These are phyloP conservation scores for Parathielavia appendiculata DNA, from an alignment of 495 filamentous ascomycete species.

Conservation along the genomic window DNA sequence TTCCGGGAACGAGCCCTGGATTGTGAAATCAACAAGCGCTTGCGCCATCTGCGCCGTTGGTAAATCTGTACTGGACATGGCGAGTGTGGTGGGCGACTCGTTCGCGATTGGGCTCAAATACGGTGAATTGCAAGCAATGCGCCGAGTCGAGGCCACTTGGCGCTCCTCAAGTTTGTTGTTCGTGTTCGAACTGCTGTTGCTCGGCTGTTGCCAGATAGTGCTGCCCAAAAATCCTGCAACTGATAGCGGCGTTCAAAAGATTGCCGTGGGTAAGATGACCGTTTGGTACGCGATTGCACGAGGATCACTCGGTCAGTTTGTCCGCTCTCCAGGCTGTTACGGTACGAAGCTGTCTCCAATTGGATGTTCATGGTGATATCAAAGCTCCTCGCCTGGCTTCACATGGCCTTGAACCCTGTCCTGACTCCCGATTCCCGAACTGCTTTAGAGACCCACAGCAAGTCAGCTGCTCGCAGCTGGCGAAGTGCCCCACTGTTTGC, in stretches of 20 bases:
- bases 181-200: no score
- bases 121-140: no score
- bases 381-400: conserved; percentile 9
- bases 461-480: neutral
- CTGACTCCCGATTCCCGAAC: no score
- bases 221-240: no score
- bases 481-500: neutral
- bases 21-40: conserved; percentile 66
- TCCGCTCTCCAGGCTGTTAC: neutral
- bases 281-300: neutral
- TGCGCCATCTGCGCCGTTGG: conserved; percentile 46
- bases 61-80: conserved; percentile 20
- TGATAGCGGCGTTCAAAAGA: neutral
- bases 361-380: conserved; percentile 9
- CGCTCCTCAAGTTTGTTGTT: neutral
- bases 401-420: no score
- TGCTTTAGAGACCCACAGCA: no score
- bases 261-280: neutral
- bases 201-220: no score
- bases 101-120: neutral
- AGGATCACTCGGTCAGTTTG: neutral
- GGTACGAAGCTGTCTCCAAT: conserved; percentile 17
- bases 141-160: neutral
- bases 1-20: conserved; percentile 68
- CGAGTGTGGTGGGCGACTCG: neutral